phyloP scores from a whole-genome alignment of 179 eudicot genomes.

The Drosera spatulata region DNA sequence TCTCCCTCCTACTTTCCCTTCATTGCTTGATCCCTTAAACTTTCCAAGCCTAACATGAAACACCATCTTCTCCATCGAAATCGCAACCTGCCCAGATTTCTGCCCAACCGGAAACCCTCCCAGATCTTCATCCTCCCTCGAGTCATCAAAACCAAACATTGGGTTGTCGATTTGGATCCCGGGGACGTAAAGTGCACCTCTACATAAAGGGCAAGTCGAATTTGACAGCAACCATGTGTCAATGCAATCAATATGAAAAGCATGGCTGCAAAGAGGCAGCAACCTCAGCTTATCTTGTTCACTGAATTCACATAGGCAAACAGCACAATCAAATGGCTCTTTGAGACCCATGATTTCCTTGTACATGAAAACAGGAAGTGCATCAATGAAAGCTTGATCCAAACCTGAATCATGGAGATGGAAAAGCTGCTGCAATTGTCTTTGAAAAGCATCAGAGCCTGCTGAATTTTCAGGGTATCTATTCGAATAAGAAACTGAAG shows the following conservation, averaged over 20 bases:
- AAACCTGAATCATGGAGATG: slow-evolving; percentile 6
- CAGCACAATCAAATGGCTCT: slow-evolving; percentile 15
- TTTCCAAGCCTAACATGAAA: slow-evolving; percentile 11
- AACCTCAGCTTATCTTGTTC: slow-evolving; percentile 9
- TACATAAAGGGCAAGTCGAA: slow-evolving; percentile 12
- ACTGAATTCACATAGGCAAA: slow-evolving; percentile 8
- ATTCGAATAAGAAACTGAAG: background rate
- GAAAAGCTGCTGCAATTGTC: slow-evolving; percentile 13
- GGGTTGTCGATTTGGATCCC: slow-evolving; percentile 5
- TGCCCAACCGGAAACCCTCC: background rate
- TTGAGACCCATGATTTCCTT: slow-evolving; percentile 9
- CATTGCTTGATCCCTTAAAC: slow-evolving; percentile 1
- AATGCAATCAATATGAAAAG: slow-evolving; percentile 10
- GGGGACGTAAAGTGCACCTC: slow-evolving; percentile 4
- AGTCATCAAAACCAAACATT: background rate
- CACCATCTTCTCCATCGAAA: background rate
- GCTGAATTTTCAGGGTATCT: background rate
- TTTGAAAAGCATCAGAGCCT: slow-evolving; percentile 5
- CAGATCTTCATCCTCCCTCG: background rate
- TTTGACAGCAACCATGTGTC: slow-evolving; percentile 12
- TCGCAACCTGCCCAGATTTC: background rate
- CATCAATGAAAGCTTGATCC: slow-evolving; percentile 11
- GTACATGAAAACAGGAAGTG: slow-evolving; percentile 10
- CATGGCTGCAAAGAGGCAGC: slow-evolving; percentile 11
- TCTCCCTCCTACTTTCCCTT: slow-evolving; percentile 1